Base-by-base conservation (phyloP, 345 rosid species). In the Mercurialis annua region DNA sequence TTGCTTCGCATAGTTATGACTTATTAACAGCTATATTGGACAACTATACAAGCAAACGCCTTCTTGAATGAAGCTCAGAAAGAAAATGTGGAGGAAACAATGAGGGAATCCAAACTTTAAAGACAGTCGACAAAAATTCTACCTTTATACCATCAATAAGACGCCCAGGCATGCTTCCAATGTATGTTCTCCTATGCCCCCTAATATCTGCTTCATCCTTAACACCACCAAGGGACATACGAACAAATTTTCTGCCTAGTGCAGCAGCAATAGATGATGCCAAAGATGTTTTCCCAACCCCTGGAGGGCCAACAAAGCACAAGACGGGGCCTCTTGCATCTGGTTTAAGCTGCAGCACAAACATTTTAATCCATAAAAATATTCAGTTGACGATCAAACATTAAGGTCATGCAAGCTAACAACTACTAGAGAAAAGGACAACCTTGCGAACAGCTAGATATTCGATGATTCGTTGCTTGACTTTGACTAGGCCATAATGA, bases 361-460 rank as follows among this genome's bases (percentile, higher is more conserved):
- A 71, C n/a, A 53, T 78, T 50, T 65, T 67, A 70, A 59, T 66
- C 38, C 43, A 62, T 57, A 78, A 63, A 59, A 74, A 66, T 69
- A 66, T 76, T 67, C 43, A 43, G 57, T 53, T 68, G 26, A 50
- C 42, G 74, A 52, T 26, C 34, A 61, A 70, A 61, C 27, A 64
- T 50, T 7, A 24, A 60, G 21, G 24, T 36, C 29, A 71, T 24
- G 57, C 29, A 71, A 63, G 46, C 52, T 1, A 63, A 21, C 52
- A 69, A 66, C 51, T 72, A 50, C 49, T 65, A 66, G 73, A 76
- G 49, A 36, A 69, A 47, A 51, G 31, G 51, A 49, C 59, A 71
- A 90, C 98, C 99, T 94, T 94, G 76, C 99, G 92, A 82, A 94
- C 99, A 73, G 99, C 99, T 79, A 94, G 83, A 82, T 94, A 94